phyloP scores from a whole-genome alignment of 2,329 filamentous ascomycete species.

The Aureobasidium sp. region DNA sequence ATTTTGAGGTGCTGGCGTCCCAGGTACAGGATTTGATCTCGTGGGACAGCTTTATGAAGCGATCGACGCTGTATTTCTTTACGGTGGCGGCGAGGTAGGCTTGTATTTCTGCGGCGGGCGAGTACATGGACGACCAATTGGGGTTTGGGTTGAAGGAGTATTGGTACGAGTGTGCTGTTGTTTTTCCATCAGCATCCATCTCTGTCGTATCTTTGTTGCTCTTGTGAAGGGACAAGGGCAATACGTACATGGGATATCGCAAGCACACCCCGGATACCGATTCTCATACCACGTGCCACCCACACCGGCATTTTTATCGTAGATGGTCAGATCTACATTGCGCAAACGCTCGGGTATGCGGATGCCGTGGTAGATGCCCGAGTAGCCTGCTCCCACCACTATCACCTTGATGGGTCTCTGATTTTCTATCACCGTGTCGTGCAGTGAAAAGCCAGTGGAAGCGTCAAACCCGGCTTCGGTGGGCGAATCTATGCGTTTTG shows the following conservation, averaged over 20 bases:
- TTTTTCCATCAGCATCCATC: not conserved
- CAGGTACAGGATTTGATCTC: constrained; percentile 30
- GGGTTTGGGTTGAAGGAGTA: constrained; percentile 38
- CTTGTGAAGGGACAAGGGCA: no score
- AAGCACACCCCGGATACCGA: constrained; percentile 38
- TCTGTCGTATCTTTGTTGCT: no score
- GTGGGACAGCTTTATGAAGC: constrained; percentile 33
- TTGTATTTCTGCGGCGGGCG: constrained; percentile 34
- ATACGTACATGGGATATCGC: constrained; percentile 21
- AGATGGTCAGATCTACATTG: constrained; percentile 36
- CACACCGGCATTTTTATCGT: constrained; percentile 39
- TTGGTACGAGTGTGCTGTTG: constrained; percentile 35
- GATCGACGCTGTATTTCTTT: constrained; percentile 31
- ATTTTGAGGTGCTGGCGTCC: constrained; percentile 30
- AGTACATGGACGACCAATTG: constrained; percentile 36
- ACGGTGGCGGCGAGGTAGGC: constrained; percentile 30
- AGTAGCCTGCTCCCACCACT: constrained; percentile 40
- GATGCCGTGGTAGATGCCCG: constrained; percentile 39
- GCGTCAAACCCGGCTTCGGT: not conserved
- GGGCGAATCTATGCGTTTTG: constrained; percentile 10
- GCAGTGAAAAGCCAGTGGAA: constrained; percentile 25
- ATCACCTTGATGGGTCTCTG: constrained; percentile 37
- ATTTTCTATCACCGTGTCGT: constrained; percentile 37
- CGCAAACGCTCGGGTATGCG: constrained; percentile 35
- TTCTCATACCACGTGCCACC: constrained; percentile 37